Evolutionary conservation across 805 yeast genomes (phyloP).

Genomic region (Alloascoidea hylecoeti): DNA sequence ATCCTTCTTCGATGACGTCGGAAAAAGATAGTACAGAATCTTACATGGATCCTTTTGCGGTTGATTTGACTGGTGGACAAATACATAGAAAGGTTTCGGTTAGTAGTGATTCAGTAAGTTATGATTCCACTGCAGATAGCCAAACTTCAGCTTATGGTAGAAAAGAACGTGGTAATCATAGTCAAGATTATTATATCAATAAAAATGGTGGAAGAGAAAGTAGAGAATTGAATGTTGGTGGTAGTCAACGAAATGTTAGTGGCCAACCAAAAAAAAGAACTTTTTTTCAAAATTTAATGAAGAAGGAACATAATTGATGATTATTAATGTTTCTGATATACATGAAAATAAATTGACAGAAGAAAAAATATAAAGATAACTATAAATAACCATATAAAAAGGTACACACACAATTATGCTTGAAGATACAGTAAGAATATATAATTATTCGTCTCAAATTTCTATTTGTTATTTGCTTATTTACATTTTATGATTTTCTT

Average conservation of each 20-base stretch:
- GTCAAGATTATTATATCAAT: not conserved
- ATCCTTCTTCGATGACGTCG: not conserved
- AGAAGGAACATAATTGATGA: constrained; percentile 1
- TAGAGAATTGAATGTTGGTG: not conserved
- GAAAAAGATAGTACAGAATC: not conserved
- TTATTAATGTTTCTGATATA: no score
- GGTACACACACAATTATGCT: no score
- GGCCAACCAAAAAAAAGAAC: not conserved
- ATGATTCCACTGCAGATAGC: not conserved
- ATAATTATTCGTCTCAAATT: no score
- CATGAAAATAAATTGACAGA: no score
- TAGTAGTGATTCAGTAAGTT: not conserved
- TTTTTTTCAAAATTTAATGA: not conserved
- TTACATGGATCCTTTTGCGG: not conserved
- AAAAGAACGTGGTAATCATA: no score
- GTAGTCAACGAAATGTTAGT: not conserved
- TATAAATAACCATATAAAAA: no score
- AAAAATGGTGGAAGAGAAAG: not conserved
- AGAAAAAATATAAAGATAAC: no score
- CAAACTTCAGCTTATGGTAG: not conserved
- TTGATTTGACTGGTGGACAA: not conserved
- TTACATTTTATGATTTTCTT: no score
- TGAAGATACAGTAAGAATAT: no score
- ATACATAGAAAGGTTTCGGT: not conserved
- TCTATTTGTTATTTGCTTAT: no score